Evolutionary conservation across 345 rosid species (phyloP).

Genomic region (Lepidium sativum): DNA sequence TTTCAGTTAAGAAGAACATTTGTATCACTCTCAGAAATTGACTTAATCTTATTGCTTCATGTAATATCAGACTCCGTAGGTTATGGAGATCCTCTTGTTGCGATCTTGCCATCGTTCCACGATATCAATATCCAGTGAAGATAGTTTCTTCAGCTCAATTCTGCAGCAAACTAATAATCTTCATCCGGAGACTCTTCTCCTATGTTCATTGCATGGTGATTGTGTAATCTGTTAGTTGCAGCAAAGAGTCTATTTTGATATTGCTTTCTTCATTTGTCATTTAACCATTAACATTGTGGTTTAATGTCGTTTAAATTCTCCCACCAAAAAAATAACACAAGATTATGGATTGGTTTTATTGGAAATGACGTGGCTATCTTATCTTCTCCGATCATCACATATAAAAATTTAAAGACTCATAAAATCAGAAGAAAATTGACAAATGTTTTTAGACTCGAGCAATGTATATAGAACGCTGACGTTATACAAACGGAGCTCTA

Average conservation of each 20-base stretch:
- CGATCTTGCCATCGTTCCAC: conserved; percentile 78
- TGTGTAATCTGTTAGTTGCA: conserved; percentile 4
- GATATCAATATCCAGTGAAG: conserved; percentile 34
- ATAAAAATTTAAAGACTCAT: not conserved
- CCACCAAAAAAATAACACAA: not conserved
- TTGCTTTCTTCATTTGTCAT: not conserved
- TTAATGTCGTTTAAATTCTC: not conserved
- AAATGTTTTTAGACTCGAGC: not conserved
- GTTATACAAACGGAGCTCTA: conserved; percentile 14
- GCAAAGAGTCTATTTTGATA: conserved; percentile 6
- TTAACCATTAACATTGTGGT: not conserved
- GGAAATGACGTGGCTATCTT: conserved; percentile 24
- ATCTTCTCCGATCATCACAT: not conserved
- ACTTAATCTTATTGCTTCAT: not conserved
- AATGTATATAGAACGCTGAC: conserved; percentile 11
- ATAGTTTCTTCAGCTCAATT: not conserved
- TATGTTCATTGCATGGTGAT: not conserved
- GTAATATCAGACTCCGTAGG: conserved; percentile 63
- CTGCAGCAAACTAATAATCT: not conserved
- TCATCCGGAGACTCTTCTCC: not conserved
- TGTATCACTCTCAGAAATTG: not conserved
- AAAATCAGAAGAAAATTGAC: not conserved
- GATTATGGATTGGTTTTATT: too few relatives aligned
- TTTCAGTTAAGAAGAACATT: not conserved
- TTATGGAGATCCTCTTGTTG: conserved; percentile 80